A percentile compares a stretch with the other conserved stretches of the same genome.
phyloP scores from a whole-genome alignment of 805 yeast species.

The Kluyveromyces aestuarii region DNA sequence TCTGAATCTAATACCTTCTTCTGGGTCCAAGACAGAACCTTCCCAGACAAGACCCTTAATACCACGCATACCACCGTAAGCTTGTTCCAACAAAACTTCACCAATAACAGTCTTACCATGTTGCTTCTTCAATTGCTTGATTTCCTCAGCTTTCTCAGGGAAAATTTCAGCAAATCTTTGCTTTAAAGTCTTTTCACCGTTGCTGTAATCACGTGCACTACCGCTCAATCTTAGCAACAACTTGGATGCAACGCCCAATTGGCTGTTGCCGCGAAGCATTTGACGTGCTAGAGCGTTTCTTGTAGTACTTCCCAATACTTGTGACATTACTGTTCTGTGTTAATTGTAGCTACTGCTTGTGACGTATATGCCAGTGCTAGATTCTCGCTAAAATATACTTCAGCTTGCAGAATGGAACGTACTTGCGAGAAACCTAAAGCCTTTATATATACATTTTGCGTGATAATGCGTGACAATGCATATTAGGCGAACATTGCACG shows the following conservation, averaged over 20 bases:
- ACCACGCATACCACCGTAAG: constrained; percentile 90
- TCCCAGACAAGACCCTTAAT: constrained; percentile 82
- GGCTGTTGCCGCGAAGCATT: neutral
- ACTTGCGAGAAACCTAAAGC: too few relatives aligned
- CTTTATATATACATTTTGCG: too few relatives aligned
- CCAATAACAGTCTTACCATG: constrained; percentile 72
- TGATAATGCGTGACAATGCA: too few relatives aligned
- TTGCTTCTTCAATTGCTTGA: constrained; percentile 73
- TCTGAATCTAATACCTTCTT: constrained; percentile 81
- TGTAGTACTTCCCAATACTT: neutral
- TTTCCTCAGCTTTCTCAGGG: constrained; percentile 88
- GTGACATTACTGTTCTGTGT: neutral
- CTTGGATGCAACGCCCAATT: neutral
- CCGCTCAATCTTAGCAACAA: neutral
- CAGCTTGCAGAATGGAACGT: too few relatives aligned
- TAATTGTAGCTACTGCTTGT: too few relatives aligned
- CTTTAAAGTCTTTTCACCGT: constrained; percentile 52
- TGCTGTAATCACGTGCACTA: constrained; percentile 9
- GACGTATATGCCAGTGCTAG: too few relatives aligned
- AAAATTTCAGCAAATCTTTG: constrained; percentile 89
- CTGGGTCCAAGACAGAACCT: constrained; percentile 77
- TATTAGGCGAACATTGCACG: too few relatives aligned
- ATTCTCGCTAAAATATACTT: too few relatives aligned
- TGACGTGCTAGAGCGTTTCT: neutral
- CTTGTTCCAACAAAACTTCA: constrained; percentile 68